These are phyloP conservation scores for Pythium dissotocum DNA, from an alignment of 352 stramenopile genomes.

Conservation along the genomic window DNA sequence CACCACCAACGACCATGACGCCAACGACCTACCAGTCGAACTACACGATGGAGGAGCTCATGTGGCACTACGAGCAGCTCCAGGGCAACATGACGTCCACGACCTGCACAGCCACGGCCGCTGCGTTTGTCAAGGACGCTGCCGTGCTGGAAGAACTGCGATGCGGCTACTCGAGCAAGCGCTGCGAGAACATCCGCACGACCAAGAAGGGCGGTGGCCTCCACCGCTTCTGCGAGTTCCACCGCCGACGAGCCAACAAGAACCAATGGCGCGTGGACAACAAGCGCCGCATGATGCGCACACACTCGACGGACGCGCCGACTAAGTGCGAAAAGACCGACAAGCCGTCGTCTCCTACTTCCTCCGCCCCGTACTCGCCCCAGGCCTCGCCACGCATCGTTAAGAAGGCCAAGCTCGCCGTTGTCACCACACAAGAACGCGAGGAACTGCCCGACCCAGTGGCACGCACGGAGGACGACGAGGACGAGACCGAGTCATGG, in stretches of 20 bases:
- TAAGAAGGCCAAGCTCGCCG: constrained; percentile 14
- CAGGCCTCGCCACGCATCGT: constrained; percentile 13
- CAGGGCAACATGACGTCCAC: constrained; percentile 10
- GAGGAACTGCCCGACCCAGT: constrained; percentile 18
- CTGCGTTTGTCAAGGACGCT: constrained; percentile 11
- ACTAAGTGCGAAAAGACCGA: constrained; percentile 3
- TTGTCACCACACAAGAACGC: background rate
- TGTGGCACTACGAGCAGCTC: constrained; percentile 28
- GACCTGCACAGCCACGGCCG: constrained; percentile 7
- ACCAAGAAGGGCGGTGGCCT: constrained; percentile 23
- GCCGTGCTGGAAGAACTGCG: constrained; percentile 17
- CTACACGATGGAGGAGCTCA: constrained; percentile 26
- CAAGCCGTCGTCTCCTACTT: background rate
- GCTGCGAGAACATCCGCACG: constrained; percentile 21
- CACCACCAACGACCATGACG: background rate
- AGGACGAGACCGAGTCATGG: constrained; percentile 13
- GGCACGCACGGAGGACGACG: background rate
- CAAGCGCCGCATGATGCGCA: constrained; percentile 38
- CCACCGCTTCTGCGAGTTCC: constrained; percentile 26
- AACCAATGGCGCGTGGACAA: constrained; percentile 71
- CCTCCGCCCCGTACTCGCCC: constrained; percentile 11
- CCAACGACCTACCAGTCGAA: constrained; percentile 4
- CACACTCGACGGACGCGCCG: background rate
- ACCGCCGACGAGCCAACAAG: constrained; percentile 70
- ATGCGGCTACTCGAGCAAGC: constrained; percentile 23